A percentile compares a stretch with the other conserved stretches of the same genome.
phyloP scores from a whole-genome alignment of 306 rosid genomes.

The Vicia faba region DNA sequence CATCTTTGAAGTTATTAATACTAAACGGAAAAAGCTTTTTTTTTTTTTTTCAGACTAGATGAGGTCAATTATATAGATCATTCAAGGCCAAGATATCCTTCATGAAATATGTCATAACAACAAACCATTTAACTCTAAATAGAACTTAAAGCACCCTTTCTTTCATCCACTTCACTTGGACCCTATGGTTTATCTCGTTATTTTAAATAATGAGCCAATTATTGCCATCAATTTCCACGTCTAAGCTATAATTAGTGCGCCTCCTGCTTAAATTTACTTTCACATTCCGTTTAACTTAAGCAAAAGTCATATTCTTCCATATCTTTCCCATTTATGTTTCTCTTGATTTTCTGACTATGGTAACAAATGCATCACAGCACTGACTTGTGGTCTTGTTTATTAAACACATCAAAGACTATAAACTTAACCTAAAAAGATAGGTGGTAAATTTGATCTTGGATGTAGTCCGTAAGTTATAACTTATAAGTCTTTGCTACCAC shows the following conservation, averaged over 20 bases:
- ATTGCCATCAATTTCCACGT: not conserved
- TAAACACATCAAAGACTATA: too few species aligned
- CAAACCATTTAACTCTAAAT: not conserved
- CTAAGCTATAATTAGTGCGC: not conserved
- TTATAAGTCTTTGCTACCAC: not conserved
- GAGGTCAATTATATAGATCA: not conserved
- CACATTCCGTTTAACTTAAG: not conserved
- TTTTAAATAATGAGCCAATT: not conserved
- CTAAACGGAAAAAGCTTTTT: not conserved
- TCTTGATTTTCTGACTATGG: too few species aligned
- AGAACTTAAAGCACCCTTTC: not conserved
- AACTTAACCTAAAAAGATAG: not conserved
- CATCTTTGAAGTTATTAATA: not conserved
- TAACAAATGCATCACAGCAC: too few species aligned
- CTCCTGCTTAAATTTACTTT: not conserved
- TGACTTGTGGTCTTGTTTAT: too few species aligned
- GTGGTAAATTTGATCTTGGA: not conserved
- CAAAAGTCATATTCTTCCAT: not conserved
- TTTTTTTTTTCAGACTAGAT: not conserved
- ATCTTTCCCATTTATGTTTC: not conserved
- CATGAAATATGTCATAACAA: not conserved
- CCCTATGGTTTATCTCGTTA: not conserved
- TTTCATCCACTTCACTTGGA: not conserved
- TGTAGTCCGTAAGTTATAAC: not conserved
- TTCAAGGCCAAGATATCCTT: not conserved